Evolutionary conservation across 2,329 filamentous ascomycete species (phyloP).

Genomic region (Alternaria hordeiaustralica): DNA sequence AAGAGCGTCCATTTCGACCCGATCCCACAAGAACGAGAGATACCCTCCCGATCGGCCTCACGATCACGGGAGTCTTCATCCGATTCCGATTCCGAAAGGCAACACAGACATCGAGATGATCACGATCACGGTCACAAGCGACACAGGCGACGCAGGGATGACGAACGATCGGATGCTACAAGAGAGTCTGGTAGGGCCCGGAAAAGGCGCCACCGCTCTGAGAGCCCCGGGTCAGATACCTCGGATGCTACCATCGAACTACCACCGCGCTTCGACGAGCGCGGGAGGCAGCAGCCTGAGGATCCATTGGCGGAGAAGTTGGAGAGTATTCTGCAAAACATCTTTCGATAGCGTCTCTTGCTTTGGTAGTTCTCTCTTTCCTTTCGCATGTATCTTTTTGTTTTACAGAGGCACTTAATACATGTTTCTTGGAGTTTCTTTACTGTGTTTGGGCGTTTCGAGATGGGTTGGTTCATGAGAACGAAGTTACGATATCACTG

Average conservation of each 20-base stretch:
- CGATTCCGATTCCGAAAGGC: constrained; percentile 5
- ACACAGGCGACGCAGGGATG: constrained; percentile 18
- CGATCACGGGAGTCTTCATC: constrained; percentile 18
- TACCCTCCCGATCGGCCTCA: constrained; percentile 23
- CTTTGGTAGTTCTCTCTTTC: not conserved
- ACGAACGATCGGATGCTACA: constrained; percentile 23
- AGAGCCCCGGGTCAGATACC: constrained; percentile 34
- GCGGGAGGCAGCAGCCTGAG: constrained; percentile 34
- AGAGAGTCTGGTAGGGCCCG: constrained; percentile 23
- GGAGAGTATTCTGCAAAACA: constrained; percentile 41
- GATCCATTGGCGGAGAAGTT: constrained; percentile 45
- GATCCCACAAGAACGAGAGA: constrained; percentile 39
- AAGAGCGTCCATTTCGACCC: constrained; percentile 51
- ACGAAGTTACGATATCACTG: constrained; percentile 3
- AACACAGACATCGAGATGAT: constrained; percentile 7
- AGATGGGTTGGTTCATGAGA: not conserved
- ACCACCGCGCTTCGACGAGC: constrained; percentile 46
- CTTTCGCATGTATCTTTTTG: not conserved
- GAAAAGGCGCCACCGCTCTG: constrained; percentile 29
- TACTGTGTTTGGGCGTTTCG: not conserved
- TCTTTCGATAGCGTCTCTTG: constrained; percentile 33
- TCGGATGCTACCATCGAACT: constrained; percentile 47
- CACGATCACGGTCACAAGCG: constrained; percentile 10
- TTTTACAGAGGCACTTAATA: not conserved
- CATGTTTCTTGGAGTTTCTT: not conserved